Percentiles rank a stretch among this genome's conserved stretches.
Conservation (phyloP, 208 protist genomes). For the Leishmania gerbilli region DNA sequence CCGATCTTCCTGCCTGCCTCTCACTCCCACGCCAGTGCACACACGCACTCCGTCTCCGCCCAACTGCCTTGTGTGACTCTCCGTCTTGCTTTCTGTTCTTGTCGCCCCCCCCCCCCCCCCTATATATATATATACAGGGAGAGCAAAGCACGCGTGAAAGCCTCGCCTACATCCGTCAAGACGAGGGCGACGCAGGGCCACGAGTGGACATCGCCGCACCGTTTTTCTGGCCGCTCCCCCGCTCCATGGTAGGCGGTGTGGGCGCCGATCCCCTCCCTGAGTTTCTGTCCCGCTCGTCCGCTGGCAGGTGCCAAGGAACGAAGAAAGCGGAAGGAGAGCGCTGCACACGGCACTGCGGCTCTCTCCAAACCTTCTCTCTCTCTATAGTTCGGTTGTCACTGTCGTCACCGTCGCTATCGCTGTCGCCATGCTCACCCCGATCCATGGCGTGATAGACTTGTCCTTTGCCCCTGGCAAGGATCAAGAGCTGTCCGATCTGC, state of each 20-base stretch:
- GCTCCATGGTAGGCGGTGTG: background rate
- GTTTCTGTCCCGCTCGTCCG: background rate
- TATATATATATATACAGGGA: too few species aligned
- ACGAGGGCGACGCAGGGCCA: background rate
- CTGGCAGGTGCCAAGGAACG: background rate
- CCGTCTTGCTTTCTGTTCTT: background rate
- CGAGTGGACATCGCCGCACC: background rate
- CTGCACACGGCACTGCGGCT: background rate
- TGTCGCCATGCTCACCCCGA: background rate
- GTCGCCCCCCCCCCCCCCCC: too few species aligned
- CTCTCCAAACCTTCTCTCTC: background rate
- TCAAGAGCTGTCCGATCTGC: conserved; percentile 36
- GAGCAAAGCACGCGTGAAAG: background rate
- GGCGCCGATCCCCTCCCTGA: background rate
- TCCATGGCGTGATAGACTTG: conserved; percentile 27
- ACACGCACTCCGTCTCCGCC: background rate
- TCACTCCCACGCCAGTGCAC: background rate
- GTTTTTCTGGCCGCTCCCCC: background rate
- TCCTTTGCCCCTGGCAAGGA: conserved; percentile 26
- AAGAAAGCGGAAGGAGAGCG: background rate
- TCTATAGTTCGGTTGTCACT: background rate
- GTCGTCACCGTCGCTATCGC: background rate
- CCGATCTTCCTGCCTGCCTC: background rate
- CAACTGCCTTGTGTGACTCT: background rate
- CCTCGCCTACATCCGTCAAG: background rate